Percentiles rank a stretch among this genome's conserved stretches.
Conservation (phyloP, 2,329 filamentous ascomycete species). For the Teratosphaeria nubilosa region DNA sequence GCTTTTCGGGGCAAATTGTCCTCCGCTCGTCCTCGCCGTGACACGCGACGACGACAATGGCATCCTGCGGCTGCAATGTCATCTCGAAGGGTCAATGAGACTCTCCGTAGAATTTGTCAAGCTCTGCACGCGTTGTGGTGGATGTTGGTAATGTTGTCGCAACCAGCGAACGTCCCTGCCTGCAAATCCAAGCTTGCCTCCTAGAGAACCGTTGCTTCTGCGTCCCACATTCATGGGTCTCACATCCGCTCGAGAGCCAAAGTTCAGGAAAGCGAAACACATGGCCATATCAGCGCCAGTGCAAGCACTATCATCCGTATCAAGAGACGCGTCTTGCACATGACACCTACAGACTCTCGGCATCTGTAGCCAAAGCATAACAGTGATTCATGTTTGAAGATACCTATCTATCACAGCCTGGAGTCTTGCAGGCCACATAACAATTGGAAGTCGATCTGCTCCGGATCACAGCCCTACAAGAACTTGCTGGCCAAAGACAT, state of each 20-base stretch:
- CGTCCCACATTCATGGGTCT: background rate
- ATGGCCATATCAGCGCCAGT: background rate
- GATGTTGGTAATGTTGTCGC: background rate
- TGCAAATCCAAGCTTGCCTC: background rate
- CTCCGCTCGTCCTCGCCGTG: background rate
- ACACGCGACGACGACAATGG: slow-evolving; percentile 5
- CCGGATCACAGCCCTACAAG: slow-evolving; percentile 21
- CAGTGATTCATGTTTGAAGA: background rate
- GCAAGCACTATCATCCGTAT: background rate
- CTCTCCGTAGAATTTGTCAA: background rate
- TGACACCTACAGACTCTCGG: background rate
- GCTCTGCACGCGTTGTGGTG: slow-evolving; percentile 1
- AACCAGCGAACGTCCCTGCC: background rate
- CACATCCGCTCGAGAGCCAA: background rate
- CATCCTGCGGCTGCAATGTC: slow-evolving; percentile 1
- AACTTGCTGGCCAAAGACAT: slow-evolving; percentile 54
- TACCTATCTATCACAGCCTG: background rate
- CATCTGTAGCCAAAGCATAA: background rate
- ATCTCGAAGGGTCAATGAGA: background rate
- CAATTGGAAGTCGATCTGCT: background rate
- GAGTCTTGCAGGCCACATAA: background rate
- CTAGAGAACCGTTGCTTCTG: background rate
- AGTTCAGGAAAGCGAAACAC: background rate
- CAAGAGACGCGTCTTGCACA: background rate
- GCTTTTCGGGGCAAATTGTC: slow-evolving; percentile 1